These are phyloP conservation scores for Fennellomyces sp. DNA, from an alignment of 371 early-diverging fungal genomes.

Conservation along the genomic window DNA sequence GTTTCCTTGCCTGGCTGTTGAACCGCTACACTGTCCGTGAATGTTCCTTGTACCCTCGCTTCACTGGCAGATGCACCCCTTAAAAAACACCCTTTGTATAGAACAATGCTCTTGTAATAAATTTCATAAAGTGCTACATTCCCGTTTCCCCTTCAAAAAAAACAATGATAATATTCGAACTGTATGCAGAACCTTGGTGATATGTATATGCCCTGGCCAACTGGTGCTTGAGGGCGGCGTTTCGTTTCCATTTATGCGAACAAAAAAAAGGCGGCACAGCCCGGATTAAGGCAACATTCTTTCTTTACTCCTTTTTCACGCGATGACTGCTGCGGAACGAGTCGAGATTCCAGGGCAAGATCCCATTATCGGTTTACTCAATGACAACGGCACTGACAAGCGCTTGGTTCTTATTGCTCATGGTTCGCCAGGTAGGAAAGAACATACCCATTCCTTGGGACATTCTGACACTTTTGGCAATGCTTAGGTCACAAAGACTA, in stretches of 20 bases:
- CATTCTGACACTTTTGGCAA: background rate
- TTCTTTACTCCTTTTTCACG: no score
- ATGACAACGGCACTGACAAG: slow-evolving; percentile 26
- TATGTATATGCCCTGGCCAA: no score
- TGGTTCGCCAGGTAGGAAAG: slow-evolving; percentile 35
- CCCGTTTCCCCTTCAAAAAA: background rate
- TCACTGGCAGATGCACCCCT: slow-evolving; percentile 88
- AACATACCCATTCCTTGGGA: background rate
- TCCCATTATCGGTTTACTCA: slow-evolving; percentile 43
- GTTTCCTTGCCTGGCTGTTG: slow-evolving; percentile 98
- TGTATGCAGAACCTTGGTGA: no score
- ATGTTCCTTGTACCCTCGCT: slow-evolving; percentile 96
- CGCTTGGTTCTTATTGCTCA: slow-evolving; percentile 41
- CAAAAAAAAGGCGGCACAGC: no score
- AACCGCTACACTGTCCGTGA: slow-evolving; percentile 95
- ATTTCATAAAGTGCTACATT: background rate
- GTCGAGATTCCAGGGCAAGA: slow-evolving; percentile 14
- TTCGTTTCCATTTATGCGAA: no score
- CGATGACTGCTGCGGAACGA: background rate
- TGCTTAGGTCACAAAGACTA: slow-evolving; percentile 62
- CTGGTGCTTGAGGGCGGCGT: no score
- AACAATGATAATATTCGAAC: no score
- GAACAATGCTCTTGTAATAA: background rate
- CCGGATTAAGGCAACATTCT: no score
- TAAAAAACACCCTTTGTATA: slow-evolving; percentile 37